Evolutionary conservation across 208 protist species (phyloP).

Genomic region (Trypanosoma grayi): DNA sequence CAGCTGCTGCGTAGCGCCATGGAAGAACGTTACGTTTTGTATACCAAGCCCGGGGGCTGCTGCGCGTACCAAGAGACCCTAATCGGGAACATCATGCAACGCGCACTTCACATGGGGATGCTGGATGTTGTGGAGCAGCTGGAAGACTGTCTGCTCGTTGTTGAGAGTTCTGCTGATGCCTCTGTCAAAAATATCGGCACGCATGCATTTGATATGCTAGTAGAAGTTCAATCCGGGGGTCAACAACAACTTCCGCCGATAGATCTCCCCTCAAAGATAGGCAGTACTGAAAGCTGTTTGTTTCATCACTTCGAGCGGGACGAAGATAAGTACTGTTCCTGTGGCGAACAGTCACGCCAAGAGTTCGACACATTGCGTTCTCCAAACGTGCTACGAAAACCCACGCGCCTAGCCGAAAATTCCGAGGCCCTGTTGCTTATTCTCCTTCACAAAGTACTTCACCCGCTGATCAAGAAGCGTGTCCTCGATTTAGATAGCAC

Average conservation of each 20-base stretch:
- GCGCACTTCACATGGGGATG: constrained; percentile 56
- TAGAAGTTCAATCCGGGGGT: neutral
- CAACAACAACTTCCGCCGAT: no score
- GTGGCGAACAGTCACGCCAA: constrained; percentile 39
- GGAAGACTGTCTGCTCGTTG: constrained; percentile 69
- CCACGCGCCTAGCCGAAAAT: constrained; percentile 42
- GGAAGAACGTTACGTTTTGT: constrained; percentile 80
- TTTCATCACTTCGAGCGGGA: constrained; percentile 85
- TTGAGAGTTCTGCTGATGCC: constrained; percentile 23
- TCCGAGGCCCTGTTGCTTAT: constrained; percentile 74
- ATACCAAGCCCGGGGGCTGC: constrained; percentile 44
- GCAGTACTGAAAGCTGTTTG: constrained; percentile 32
- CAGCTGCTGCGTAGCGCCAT: constrained; percentile 56
- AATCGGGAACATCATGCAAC: constrained; percentile 65
- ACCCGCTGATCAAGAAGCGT: constrained; percentile 12
- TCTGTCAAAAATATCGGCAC: neutral
- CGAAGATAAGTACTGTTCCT: constrained; percentile 39
- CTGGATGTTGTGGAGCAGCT: constrained; percentile 65
- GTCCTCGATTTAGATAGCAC: constrained; percentile 11
- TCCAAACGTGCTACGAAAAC: constrained; percentile 38
- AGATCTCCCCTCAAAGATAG: neutral
- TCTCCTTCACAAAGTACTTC: constrained; percentile 45
- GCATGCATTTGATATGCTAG: neutral
- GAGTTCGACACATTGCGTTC: constrained; percentile 46
- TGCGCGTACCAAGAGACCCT: constrained; percentile 72